These are phyloP conservation scores for Blastocystis sp. DNA, from an alignment of 352 stramenopile species.

Conservation along the genomic window DNA sequence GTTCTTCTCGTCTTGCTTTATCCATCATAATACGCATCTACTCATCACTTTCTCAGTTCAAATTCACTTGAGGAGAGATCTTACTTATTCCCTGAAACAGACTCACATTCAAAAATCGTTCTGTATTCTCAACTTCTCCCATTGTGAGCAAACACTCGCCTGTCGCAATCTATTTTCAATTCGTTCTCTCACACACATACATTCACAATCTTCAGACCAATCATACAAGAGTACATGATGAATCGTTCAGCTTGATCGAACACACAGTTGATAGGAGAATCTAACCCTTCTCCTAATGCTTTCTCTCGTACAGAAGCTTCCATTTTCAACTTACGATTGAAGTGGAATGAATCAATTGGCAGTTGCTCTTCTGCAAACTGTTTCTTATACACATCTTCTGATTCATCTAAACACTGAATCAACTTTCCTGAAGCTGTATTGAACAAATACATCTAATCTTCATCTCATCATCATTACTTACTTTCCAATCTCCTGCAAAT, in stretches of 20 bases:
- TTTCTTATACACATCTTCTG: conserved; percentile 70
- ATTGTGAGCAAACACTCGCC: conserved; percentile 83
- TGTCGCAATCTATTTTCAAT: conserved; percentile 64
- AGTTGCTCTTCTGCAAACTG: conserved; percentile 75
- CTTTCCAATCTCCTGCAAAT: conserved; percentile 52
- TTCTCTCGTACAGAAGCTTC: conserved; percentile 33
- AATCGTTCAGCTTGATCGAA: conserved; percentile 92
- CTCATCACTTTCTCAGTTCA: conserved; percentile 66
- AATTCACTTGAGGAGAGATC: conserved; percentile 87
- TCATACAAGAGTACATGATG: conserved; percentile 84
- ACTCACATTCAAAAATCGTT: conserved; percentile 84
- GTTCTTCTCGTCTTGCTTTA: conserved; percentile 53
- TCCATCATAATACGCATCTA: conserved; percentile 21
- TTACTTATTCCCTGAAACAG: conserved; percentile 88
- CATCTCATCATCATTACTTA: conserved; percentile 70
- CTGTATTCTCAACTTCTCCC: conserved; percentile 85
- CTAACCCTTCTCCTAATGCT: conserved; percentile 62
- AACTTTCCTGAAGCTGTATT: conserved; percentile 78
- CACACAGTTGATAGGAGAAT: conserved; percentile 73
- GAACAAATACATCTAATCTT: conserved; percentile 82
- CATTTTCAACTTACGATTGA: conserved; percentile 35
- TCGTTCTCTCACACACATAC: neutral
- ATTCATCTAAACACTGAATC: conserved; percentile 79
- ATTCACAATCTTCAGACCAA: conserved; percentile 88
- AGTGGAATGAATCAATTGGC: conserved; percentile 68